A percentile compares a stretch with the other conserved stretches of the same genome.
Evolutionary conservation across 2,329 filamentous ascomycete genomes (phyloP).

Genomic region (Canariomyces notabilis): DNA sequence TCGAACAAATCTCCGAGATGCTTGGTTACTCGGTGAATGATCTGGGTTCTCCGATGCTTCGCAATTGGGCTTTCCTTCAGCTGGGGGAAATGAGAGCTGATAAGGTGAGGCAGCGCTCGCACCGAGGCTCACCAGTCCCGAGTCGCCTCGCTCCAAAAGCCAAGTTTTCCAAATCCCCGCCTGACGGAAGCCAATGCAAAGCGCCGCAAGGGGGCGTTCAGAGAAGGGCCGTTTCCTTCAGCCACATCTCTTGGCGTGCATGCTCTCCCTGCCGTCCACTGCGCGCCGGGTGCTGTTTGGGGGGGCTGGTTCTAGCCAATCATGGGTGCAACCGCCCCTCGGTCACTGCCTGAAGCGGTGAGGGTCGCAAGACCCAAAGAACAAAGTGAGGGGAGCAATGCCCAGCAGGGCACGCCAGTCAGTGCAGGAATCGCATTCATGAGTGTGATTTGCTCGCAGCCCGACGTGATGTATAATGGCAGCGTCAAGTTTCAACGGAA

Average conservation of each 20-base stretch:
- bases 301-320: slow-evolving; percentile 10
- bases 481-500: too few species aligned
- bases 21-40: not conserved
- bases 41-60: not conserved
- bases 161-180: not conserved
- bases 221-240: slow-evolving; percentile 24
- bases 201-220: slow-evolving; percentile 11
- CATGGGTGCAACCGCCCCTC: slow-evolving; percentile 2
- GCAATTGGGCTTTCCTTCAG: not conserved
- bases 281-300: not conserved
- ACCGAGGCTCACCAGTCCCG: slow-evolving; percentile 7
- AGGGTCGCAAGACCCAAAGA: slow-evolving; percentile 3
- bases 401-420: slow-evolving; percentile 7
- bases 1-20: slow-evolving; percentile 11
- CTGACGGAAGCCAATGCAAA: slow-evolving; percentile 8
- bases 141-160: slow-evolving; percentile 1
- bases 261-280: not conserved
- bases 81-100: not conserved
- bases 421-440: slow-evolving; percentile 2
- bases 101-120: not conserved
- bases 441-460: not conserved
- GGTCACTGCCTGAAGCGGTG: slow-evolving; percentile 11
- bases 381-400: slow-evolving; percentile 1
- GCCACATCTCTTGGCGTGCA: slow-evolving; percentile 22
- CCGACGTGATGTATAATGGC: too few species aligned